Evolutionary conservation across 2,329 filamentous ascomycete species (phyloP).

Genomic region (Mycocentrospora acerina): DNA sequence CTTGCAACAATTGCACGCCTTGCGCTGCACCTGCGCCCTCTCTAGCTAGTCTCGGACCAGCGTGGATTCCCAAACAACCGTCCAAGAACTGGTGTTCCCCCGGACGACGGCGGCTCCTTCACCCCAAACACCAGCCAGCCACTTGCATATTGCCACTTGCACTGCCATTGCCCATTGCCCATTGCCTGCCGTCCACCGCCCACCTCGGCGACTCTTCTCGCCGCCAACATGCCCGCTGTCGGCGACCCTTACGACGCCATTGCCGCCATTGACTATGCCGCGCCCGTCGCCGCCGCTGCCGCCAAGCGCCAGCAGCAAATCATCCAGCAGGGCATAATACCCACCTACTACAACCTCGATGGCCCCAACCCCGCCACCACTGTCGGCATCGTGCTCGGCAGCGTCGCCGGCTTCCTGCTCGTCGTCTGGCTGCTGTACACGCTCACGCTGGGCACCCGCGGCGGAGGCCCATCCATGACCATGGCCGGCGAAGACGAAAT

Average conservation of each 20-base stretch:
- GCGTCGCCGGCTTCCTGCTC: constrained; percentile 55
- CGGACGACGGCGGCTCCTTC: constrained; percentile 14
- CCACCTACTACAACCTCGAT: constrained; percentile 59
- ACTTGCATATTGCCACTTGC: too few relatives aligned
- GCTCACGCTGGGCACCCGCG: constrained; percentile 37
- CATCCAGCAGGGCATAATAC: constrained; percentile 51
- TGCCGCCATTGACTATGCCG: constrained; percentile 14
- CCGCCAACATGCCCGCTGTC: constrained; percentile 30
- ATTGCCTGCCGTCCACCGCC: too few relatives aligned
- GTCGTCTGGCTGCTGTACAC: constrained; percentile 54
- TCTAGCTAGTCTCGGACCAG: constrained; percentile 23
- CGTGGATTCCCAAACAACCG: constrained; percentile 17
- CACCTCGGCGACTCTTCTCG: constrained; percentile 11
- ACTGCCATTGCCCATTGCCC: too few relatives aligned
- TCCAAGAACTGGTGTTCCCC: constrained; percentile 19
- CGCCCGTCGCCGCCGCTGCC: constrained; percentile 10
- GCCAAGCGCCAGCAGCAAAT: constrained; percentile 23
- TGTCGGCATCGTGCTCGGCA: constrained; percentile 61
- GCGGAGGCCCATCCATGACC: constrained; percentile 36
- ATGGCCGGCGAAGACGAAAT: constrained; percentile 60
- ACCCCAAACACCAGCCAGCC: constrained; percentile 11
- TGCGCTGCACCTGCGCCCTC: constrained; percentile 15
- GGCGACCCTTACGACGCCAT: constrained; percentile 20
- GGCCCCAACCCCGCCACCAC: constrained; percentile 60
- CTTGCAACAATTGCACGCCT: constrained; percentile 7